Percentiles rank a stretch among this genome's conserved stretches.
Conservation (phyloP, 176 grass and related monocot genomes). For the Oropetium thomaeum region DNA sequence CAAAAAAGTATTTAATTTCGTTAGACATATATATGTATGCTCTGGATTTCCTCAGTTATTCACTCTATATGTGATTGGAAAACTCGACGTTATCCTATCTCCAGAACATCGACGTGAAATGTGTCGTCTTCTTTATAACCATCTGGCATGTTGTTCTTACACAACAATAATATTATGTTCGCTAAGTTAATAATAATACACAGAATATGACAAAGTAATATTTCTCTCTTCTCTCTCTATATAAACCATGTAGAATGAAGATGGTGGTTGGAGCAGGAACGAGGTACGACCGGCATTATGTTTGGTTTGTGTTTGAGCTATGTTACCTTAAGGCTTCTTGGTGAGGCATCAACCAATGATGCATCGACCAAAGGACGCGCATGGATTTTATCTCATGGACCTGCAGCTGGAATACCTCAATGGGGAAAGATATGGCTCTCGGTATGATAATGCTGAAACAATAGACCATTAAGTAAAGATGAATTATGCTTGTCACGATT, state of each 20-base stretch:
- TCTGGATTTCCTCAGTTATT: background rate
- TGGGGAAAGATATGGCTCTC: conserved; percentile 51
- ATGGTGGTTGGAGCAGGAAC: conserved; percentile 37
- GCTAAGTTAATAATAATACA: background rate
- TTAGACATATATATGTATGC: too few relatives aligned
- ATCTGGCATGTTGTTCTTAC: background rate
- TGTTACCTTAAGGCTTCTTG: conserved; percentile 32
- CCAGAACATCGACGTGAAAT: background rate
- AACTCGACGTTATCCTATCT: background rate
- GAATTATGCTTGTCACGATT: too few relatives aligned
- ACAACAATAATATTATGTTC: background rate
- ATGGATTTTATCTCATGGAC: conserved; percentile 28
- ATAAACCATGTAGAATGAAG: conserved; percentile 20
- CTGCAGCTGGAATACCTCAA: conserved; percentile 24
- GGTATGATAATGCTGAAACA: conserved; percentile 4
- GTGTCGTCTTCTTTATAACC: background rate
- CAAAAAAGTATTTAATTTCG: too few relatives aligned
- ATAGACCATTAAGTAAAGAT: too few relatives aligned
- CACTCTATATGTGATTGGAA: background rate
- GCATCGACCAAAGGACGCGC: background rate
- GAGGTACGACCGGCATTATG: conserved; percentile 30
- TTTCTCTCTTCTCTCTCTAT: too few relatives aligned
- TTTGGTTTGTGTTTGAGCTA: conserved; percentile 44
- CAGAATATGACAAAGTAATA: background rate
- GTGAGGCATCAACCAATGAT: background rate